Conservation (phyloP, 768 basidiomycete species). For the Tubosaeta brunneosetosa region DNA sequence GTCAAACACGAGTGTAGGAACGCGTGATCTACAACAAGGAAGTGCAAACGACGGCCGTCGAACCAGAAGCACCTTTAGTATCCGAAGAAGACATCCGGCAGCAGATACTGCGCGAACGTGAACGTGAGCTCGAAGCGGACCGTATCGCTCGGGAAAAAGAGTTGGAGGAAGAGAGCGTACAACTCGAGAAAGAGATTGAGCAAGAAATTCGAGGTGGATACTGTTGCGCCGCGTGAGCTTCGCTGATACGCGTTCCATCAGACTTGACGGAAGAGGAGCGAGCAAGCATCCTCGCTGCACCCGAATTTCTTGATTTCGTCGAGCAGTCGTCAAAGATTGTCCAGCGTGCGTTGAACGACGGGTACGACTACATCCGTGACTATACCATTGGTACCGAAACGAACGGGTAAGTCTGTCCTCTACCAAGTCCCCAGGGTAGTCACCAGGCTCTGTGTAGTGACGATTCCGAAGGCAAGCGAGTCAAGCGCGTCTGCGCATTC, state of each 20-base stretch:
- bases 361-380: conserved; percentile 95
- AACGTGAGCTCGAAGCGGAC: conserved; percentile 63
- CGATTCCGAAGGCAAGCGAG: conserved; percentile 83
- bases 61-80: conserved; percentile 45
- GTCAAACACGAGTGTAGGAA: conserved; percentile 42
- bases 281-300: conserved; percentile 73
- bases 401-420: conserved; percentile 56
- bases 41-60: conserved; percentile 69
- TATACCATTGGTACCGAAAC: conserved; percentile 89
- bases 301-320: conserved; percentile 91
- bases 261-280: conserved; percentile 88
- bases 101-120: conserved; percentile 53
- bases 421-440: background rate
- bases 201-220: conserved; percentile 69
- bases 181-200: conserved; percentile 82
- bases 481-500: conserved; percentile 94
- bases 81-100: conserved; percentile 75
- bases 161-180: conserved; percentile 76
- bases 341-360: conserved; percentile 90
- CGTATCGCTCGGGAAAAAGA: conserved; percentile 67
- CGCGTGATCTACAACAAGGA: conserved; percentile 82
- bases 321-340: conserved; percentile 94
- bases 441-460: conserved; percentile 47
- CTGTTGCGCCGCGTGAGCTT: background rate
- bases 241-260: conserved; percentile 24